A percentile compares a stretch with the other conserved stretches of the same genome.
These are phyloP conservation scores for Xerocomus amazonicus DNA, from an alignment of 1,284 basidiomycete species.

Conservation along the genomic window DNA sequence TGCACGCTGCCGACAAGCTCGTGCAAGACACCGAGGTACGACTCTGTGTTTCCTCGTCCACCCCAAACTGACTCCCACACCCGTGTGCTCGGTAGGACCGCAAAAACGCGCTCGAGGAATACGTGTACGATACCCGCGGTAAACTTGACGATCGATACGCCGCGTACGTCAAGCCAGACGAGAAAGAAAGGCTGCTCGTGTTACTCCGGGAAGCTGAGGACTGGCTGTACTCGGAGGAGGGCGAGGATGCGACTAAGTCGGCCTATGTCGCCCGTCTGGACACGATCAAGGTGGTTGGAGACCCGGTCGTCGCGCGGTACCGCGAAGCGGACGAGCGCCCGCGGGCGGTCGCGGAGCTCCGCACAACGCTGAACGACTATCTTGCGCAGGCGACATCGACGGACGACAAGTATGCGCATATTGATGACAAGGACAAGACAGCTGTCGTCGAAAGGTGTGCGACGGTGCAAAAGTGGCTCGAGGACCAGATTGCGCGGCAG, in stretches of 20 bases:
- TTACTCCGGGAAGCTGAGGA: slow-evolving; percentile 80
- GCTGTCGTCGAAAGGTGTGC: slow-evolving; percentile 77
- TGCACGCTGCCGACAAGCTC: slow-evolving; percentile 89
- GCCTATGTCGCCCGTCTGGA: slow-evolving; percentile 82
- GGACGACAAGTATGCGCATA: slow-evolving; percentile 86
- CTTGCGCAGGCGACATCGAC: slow-evolving; percentile 73
- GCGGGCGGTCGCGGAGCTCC: slow-evolving; percentile 65
- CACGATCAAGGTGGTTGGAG: slow-evolving; percentile 75
- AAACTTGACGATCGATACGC: slow-evolving; percentile 89
- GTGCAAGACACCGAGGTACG: slow-evolving; percentile 90
- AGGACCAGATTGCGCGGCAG: slow-evolving; percentile 84
- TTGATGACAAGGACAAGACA: slow-evolving; percentile 84
- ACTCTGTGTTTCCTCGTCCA: slow-evolving; percentile 9
- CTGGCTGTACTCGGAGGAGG: slow-evolving; percentile 94
- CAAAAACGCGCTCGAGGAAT: slow-evolving; percentile 97
- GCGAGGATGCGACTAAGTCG: slow-evolving; percentile 91
- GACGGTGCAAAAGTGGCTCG: slow-evolving; percentile 88
- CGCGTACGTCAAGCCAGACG: slow-evolving; percentile 63
- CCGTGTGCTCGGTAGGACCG: slow-evolving; percentile 60
- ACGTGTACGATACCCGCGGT: slow-evolving; percentile 89
- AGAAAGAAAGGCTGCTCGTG: slow-evolving; percentile 73
- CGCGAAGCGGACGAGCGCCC: slow-evolving; percentile 80
- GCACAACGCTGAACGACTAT: slow-evolving; percentile 84
- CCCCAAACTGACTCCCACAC: neutral
- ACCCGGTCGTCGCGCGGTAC: slow-evolving; percentile 80